A percentile compares a stretch with the other conserved stretches of the same genome.
Evolutionary conservation across 305 asterid species (phyloP).

Genomic region (Solanum hybrid): DNA sequence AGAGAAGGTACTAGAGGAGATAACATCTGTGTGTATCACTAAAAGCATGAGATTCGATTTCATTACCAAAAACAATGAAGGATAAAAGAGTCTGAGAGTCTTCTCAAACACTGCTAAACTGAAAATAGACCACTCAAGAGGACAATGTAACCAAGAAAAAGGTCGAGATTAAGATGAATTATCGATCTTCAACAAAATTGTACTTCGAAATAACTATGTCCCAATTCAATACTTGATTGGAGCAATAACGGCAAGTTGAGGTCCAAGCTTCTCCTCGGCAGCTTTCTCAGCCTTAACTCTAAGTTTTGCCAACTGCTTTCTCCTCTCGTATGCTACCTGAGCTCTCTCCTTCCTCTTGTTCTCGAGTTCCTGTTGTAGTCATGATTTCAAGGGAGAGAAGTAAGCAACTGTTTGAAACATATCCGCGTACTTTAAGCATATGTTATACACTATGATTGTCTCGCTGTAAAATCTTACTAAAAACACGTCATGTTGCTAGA

Average conservation of each 20-base stretch:
- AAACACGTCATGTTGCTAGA: background rate
- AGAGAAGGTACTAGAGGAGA: background rate
- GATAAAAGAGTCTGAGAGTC: background rate
- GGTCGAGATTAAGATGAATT: background rate
- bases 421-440: background rate
- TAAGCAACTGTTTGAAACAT: background rate
- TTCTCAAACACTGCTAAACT: background rate
- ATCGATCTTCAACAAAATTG: background rate
- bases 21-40: background rate
- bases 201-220: background rate
- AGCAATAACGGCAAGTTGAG: slow-evolving; percentile 16
- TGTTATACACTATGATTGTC: background rate
- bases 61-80: background rate
- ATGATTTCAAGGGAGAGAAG: background rate
- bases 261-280: slow-evolving; percentile 20
- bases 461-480: background rate
- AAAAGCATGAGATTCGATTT: background rate
- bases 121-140: background rate
- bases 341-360: slow-evolving; percentile 23
- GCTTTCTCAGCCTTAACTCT: slow-evolving; percentile 17
- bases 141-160: background rate
- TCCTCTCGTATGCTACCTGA: slow-evolving; percentile 7
- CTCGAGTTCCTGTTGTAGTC: slow-evolving; percentile 10
- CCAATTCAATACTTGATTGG: slow-evolving; percentile 14
- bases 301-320: slow-evolving; percentile 15